These are phyloP conservation scores for Gossypium sturtianum DNA, from an alignment of 345 rosid species.

Conservation along the genomic window DNA sequence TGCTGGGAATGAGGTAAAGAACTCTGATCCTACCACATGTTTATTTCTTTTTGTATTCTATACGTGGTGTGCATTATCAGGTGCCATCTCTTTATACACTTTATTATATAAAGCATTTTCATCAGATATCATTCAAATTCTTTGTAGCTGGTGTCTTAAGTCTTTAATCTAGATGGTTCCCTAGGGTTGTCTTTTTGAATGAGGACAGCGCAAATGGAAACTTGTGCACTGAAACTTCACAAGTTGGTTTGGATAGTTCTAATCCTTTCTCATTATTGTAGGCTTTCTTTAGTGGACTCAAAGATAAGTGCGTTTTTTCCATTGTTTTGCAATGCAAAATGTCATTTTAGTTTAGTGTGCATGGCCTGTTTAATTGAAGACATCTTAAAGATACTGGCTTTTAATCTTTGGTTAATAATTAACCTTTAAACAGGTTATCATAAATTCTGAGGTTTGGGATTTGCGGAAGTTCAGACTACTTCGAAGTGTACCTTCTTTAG, in stretches of 20 bases:
- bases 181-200: background rate
- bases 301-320: background rate
- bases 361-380: background rate
- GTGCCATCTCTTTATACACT: background rate
- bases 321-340: background rate
- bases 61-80: background rate
- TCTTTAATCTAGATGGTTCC: background rate
- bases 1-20: constrained; percentile 90
- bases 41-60: background rate
- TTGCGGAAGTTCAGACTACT: constrained; percentile 75
- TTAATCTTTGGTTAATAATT: background rate
- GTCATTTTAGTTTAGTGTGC: background rate
- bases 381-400: background rate
- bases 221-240: background rate
- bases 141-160: background rate
- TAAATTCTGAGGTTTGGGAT: constrained; percentile 99
- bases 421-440: constrained; percentile 53
- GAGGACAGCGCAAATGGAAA: background rate
- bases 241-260: background rate
- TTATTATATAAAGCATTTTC: background rate
- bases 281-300: background rate
- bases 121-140: background rate
- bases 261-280: background rate
- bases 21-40: background rate
- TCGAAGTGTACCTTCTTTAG: constrained; percentile 85